Evolutionary conservation across 768 basidiomycete genomes (phyloP).

Genomic region (Tricholoma furcatifolium): DNA sequence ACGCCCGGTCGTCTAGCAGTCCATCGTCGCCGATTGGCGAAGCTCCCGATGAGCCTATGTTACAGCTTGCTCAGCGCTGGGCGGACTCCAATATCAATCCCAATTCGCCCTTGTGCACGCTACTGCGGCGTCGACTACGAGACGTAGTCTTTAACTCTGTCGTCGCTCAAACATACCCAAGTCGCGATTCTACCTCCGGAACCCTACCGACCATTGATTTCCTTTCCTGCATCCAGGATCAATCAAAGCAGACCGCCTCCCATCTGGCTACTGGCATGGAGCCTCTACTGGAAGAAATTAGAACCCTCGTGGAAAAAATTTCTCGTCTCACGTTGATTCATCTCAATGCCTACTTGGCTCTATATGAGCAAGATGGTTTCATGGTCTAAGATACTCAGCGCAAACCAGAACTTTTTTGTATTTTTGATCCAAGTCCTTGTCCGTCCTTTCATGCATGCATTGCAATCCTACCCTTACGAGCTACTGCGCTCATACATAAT

Average conservation of each 20-base stretch:
- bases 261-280: slow-evolving; percentile 62
- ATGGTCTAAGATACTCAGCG: slow-evolving; percentile 20
- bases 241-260: slow-evolving; percentile 15
- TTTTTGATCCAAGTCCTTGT: not conserved
- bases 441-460: not conserved
- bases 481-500: not conserved
- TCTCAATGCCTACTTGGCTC: slow-evolving; percentile 69
- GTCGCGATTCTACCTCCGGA: slow-evolving; percentile 33
- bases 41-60: slow-evolving; percentile 48
- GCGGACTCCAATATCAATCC: slow-evolving; percentile 63
- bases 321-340: slow-evolving; percentile 74
- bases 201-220: slow-evolving; percentile 28
- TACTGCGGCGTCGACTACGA: slow-evolving; percentile 64
- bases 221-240: slow-evolving; percentile 16
- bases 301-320: slow-evolving; percentile 66
- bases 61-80: slow-evolving; percentile 70
- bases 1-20: slow-evolving; percentile 29
- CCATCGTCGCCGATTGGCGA: slow-evolving; percentile 27
- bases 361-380: slow-evolving; percentile 73
- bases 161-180: slow-evolving; percentile 50
- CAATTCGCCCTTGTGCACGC: slow-evolving; percentile 54
- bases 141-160: slow-evolving; percentile 64
- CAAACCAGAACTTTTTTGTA: slow-evolving; percentile 6
- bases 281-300: slow-evolving; percentile 67
- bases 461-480: slow-evolving; percentile 1